Percentiles rank a stretch among this genome's conserved stretches.
phyloP scores from a whole-genome alignment of 176 grass and related monocot genomes.

The Microstegium vimineum region DNA sequence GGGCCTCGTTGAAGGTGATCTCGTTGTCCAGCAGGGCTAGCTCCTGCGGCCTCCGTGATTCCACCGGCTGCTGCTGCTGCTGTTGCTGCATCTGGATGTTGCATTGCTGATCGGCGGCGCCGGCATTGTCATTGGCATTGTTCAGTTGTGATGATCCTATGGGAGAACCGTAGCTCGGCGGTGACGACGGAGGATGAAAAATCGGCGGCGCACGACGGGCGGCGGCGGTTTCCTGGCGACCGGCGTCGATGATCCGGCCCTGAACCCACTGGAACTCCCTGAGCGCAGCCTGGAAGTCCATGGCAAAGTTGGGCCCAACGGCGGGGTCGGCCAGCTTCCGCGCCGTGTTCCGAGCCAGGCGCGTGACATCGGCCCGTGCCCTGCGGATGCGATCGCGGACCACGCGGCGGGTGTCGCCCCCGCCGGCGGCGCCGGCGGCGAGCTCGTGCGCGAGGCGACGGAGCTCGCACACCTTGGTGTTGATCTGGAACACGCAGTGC shows the following conservation, averaged over 20 bases:
- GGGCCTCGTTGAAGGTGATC: conserved; percentile 36
- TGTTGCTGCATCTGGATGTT: background rate
- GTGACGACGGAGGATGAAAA: background rate
- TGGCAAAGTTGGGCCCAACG: conserved; percentile 43
- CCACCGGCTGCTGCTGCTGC: conserved; percentile 5
- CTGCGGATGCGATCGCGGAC: conserved; percentile 47
- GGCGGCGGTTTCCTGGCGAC: conserved; percentile 28
- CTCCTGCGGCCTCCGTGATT: conserved; percentile 27
- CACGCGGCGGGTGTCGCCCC: conserved; percentile 21
- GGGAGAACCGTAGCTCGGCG: background rate
- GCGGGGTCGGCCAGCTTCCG: conserved; percentile 42
- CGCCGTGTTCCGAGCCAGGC: conserved; percentile 51
- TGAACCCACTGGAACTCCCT: conserved; percentile 50
- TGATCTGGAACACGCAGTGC: conserved; percentile 67
- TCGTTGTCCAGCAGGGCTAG: conserved; percentile 43
- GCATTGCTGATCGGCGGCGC: background rate
- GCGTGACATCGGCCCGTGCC: conserved; percentile 36
- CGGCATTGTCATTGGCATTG: background rate
- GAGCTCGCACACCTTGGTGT: conserved; percentile 55
- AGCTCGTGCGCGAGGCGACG: conserved; percentile 49
- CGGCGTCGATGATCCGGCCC: conserved; percentile 19
- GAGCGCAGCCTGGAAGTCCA: conserved; percentile 52
- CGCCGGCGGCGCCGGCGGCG: conserved; percentile 23
- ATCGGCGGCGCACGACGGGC: conserved; percentile 7
- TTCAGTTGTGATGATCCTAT: background rate